phyloP scores from a whole-genome alignment of 148 eudicot species.

The Rhododendron vialii region DNA sequence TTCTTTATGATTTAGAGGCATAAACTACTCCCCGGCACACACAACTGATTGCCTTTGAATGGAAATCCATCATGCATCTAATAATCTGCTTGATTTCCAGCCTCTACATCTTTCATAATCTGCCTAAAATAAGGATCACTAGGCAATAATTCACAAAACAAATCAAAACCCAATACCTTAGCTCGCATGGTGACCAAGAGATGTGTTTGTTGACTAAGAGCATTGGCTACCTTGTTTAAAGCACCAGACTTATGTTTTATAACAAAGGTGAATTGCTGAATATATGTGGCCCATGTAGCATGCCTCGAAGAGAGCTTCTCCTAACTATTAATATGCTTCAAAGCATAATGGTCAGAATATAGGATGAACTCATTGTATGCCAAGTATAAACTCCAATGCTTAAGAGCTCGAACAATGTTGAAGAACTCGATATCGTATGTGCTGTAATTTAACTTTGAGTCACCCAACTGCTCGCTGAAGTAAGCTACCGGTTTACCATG shows the following conservation, averaged over 20 bases:
- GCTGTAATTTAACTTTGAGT: background rate
- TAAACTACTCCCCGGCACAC: background rate
- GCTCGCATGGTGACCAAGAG: background rate
- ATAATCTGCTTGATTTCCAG: background rate
- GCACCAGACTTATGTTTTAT: background rate
- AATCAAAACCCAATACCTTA: background rate
- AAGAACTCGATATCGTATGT: background rate
- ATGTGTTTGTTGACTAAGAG: background rate
- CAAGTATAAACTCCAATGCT: background rate
- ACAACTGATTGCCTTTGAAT: background rate
- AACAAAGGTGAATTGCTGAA: background rate
- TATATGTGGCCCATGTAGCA: background rate
- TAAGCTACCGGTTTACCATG: background rate
- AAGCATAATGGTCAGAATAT: background rate
- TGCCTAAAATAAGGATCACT: background rate
- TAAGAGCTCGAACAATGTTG: background rate
- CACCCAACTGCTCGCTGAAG: background rate
- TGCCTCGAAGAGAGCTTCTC: background rate
- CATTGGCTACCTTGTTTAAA: background rate
- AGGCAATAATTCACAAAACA: background rate
- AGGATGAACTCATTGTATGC: background rate
- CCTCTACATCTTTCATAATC: background rate
- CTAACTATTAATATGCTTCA: background rate
- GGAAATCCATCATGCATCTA: background rate
- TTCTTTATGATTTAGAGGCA: background rate